Base-by-base conservation (phyloP, 139 green algal genomes). In the Picochlorum sp. region DNA sequence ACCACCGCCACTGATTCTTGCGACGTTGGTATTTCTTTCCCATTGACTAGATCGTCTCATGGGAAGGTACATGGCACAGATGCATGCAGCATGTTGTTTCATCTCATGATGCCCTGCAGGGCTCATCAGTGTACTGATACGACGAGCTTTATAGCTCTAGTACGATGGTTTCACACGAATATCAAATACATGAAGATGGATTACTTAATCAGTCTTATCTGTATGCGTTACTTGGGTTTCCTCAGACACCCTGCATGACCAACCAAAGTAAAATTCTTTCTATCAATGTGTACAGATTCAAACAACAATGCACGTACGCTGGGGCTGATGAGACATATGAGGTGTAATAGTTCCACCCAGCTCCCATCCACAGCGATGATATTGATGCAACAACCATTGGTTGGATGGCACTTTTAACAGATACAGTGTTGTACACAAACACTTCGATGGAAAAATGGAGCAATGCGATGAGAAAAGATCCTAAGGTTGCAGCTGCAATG, bases 381-480 rank as follows among this genome's bases (percentile, higher is more conserved):
- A 90, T 47, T 24, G 79, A 71, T 44, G 87, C 86, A 37, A 95
- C 68, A 7, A 89, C 67, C 57, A 92, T 61, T 1, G 85, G 85
- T 13, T 84, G 74, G 4, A 80, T 38, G 7, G 82, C 83, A n/a
- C 60, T 75, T n/a, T 75, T 75, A 20, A 78, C 61, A 30, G 55
- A 66, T 45, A 95, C 66, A 15, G 88, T 95, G 28, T 85, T 69
- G 73, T 83, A 92, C 1, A 94, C 44, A 6, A 85, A 15, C 38
- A 88, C 18, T 72, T 95, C 88, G 0, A 72, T 66, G 20, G 73
- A 4, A 62, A 95, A 95, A 74, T 90, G 86, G 1, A 78, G 20
- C 11, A 92, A 66, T 0, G 88, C 88, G 11, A 87, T 73, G 6
- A 83, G 57, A 55, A 95, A 95, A 1, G 88, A 95, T 13, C 75